Conservation (phyloP, 495 filamentous ascomycete species). For the Viridothelium virens region DNA sequence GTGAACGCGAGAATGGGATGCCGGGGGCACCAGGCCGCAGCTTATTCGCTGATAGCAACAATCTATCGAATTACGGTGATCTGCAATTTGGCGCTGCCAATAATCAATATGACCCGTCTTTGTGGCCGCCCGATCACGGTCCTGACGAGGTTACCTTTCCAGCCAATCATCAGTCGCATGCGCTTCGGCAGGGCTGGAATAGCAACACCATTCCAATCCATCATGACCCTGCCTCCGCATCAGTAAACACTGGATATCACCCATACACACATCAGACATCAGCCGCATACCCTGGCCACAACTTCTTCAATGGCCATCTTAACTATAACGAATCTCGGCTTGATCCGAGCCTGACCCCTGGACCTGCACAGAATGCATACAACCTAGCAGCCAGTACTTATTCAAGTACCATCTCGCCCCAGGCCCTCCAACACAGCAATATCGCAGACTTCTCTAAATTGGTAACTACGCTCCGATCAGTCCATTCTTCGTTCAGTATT, state of each 20-base stretch:
- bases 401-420: conserved; percentile 31
- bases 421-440: conserved; percentile 29
- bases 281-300: background rate
- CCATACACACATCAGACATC: conserved; percentile 6
- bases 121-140: conserved; percentile 1
- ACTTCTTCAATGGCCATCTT: background rate
- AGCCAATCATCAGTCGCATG: conserved; percentile 1
- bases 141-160: background rate
- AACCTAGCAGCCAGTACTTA: background rate
- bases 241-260: background rate
- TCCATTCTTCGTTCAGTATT: background rate
- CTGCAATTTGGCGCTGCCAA: background rate
- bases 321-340: background rate
- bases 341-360: background rate
- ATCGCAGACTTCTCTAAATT: background rate
- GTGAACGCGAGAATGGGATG: background rate
- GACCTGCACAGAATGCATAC: background rate
- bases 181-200: conserved; percentile 14
- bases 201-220: conserved; percentile 10
- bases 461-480: background rate
- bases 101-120: background rate
- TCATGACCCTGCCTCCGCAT: background rate
- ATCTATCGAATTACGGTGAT: conserved; percentile 5
- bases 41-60: conserved; percentile 1
- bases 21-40: background rate